phyloP scores from a whole-genome alignment of 2,329 filamentous ascomycete species.

The Cladosporium sp. region DNA sequence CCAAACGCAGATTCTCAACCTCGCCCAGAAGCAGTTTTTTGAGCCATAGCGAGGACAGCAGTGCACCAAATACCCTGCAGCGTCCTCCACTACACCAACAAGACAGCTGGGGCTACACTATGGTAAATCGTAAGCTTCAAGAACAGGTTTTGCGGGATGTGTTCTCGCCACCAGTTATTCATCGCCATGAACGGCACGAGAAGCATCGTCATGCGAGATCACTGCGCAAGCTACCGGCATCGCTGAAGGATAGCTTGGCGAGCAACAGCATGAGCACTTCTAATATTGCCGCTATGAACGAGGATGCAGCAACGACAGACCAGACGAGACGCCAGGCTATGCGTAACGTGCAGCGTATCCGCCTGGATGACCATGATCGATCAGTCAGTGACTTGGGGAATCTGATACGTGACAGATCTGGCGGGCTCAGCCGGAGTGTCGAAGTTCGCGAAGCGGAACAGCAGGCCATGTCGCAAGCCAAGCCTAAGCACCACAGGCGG shows the following conservation, averaged over 20 bases:
- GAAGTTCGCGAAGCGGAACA: constrained; percentile 21
- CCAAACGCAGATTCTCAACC: constrained; percentile 11
- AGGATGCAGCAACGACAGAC: constrained; percentile 19
- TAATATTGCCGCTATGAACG: constrained; percentile 29
- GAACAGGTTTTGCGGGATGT: constrained; percentile 92
- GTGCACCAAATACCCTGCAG: neutral
- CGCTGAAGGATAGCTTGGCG: constrained; percentile 27
- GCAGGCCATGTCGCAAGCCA: neutral
- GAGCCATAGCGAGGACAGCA: neutral
- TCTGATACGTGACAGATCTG: constrained; percentile 18
- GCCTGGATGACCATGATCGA: constrained; percentile 17
- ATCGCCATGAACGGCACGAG: constrained; percentile 71
- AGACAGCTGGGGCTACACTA: constrained; percentile 80
- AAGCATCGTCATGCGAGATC: constrained; percentile 63
- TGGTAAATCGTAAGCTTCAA: constrained; percentile 79
- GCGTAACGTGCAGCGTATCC: constrained; percentile 35
- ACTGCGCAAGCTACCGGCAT: constrained; percentile 31
- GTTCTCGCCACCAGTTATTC: constrained; percentile 78
- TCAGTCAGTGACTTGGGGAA: constrained; percentile 22
- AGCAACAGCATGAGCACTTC: constrained; percentile 34
- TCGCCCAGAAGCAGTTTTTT: constrained; percentile 10
- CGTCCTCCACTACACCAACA: constrained; percentile 46
- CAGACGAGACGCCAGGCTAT: constrained; percentile 41
- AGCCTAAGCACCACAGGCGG: constrained; percentile 44
- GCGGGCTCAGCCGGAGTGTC: constrained; percentile 27